Evolutionary conservation across 2,329 filamentous ascomycete species (phyloP), one percentile per base, ranked within the genome.

Genomic region (Colletotrichum ledebouriae): DNA sequence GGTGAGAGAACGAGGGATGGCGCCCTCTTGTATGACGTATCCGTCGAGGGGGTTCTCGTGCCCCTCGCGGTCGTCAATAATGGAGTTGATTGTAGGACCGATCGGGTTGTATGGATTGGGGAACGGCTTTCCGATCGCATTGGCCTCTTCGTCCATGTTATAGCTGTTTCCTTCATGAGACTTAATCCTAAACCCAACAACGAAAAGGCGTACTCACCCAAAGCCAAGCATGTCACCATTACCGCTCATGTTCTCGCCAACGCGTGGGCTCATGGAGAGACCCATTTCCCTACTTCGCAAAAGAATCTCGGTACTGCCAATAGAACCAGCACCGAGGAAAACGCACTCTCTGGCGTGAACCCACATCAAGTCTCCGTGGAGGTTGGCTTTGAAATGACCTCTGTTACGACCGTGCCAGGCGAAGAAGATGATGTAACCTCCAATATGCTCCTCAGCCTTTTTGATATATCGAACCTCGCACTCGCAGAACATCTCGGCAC

Each of bases 401-500:
- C 88, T 82, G 58, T 86, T 85, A 44, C 83, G 80, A 4, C 87
- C 87, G 73, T 90, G 87, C 88, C 88, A 90, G 12, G 87, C 85
- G 74, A 89, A 91, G 76, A 86, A 90, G 33, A 92, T 79, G 20
- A 89, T 80, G 74, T 90, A 92, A 1, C 90, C 89, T 13, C 84
- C 83, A 4, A 78, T 77, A 0, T 76, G 75, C 1, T 80, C 80
- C 17, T 72, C 70, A 47, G 83, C 82, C 74, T 88, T 85, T 63
- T 86, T 83, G 58, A 92, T 80, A 73, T 90, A 86, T 50, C 87
- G 82, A 2, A 91, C 90, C 75, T 92, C 89, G 69, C 88, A 89
- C 72, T 89, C 85, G 76, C 90, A 92, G 70, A 92, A 92, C 76
- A 92, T 87, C 73, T 92, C 89, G 12, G 90, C 88, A 9, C 89